These are phyloP conservation scores for Tilletia setariae DNA, from an alignment of 1,284 basidiomycete species.

Conservation along the genomic window DNA sequence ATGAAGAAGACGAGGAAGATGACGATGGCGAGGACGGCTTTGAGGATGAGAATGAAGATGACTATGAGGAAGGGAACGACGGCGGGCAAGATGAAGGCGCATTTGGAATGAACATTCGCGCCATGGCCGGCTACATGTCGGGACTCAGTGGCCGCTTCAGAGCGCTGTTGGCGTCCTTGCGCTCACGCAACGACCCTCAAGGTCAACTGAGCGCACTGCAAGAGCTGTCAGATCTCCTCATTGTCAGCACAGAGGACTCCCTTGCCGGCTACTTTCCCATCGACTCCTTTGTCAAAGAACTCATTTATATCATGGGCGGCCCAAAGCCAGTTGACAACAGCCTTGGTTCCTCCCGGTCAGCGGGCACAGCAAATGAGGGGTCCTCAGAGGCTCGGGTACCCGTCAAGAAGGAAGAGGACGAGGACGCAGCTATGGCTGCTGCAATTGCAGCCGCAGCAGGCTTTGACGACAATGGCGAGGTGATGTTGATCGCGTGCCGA, in stretches of 20 bases:
- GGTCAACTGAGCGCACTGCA: slow-evolving; percentile 79
- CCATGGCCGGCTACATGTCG: slow-evolving; percentile 47
- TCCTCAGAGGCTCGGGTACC: slow-evolving; percentile 16
- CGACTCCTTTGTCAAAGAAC: slow-evolving; percentile 84
- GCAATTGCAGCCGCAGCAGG: slow-evolving; percentile 31
- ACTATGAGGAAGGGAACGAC: slow-evolving; percentile 24
- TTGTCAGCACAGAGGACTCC: slow-evolving; percentile 95
- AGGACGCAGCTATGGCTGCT: slow-evolving; percentile 34
- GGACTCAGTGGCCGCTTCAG: slow-evolving; percentile 42
- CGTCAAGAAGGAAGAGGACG: slow-evolving; percentile 31
- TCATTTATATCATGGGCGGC: slow-evolving; percentile 87
- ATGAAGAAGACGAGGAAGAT: slow-evolving; percentile 31
- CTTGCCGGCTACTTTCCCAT: slow-evolving; percentile 90
- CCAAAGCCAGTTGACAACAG: slow-evolving; percentile 49
- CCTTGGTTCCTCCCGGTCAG: not conserved
- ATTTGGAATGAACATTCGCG: slow-evolving; percentile 44
- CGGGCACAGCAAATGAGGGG: not conserved
- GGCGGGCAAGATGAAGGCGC: slow-evolving; percentile 28
- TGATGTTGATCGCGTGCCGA: slow-evolving; percentile 50
- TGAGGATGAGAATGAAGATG: slow-evolving; percentile 31
- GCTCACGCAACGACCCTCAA: slow-evolving; percentile 59
- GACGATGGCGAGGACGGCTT: slow-evolving; percentile 25
- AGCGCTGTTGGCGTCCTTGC: slow-evolving; percentile 37
- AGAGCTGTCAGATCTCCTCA: slow-evolving; percentile 88
- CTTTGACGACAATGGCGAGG: slow-evolving; percentile 43